A percentile compares a stretch with the other conserved stretches of the same genome.
These are phyloP conservation scores for Penium margaritaceum DNA, from an alignment of 139 green algal genomes.

Conservation along the genomic window DNA sequence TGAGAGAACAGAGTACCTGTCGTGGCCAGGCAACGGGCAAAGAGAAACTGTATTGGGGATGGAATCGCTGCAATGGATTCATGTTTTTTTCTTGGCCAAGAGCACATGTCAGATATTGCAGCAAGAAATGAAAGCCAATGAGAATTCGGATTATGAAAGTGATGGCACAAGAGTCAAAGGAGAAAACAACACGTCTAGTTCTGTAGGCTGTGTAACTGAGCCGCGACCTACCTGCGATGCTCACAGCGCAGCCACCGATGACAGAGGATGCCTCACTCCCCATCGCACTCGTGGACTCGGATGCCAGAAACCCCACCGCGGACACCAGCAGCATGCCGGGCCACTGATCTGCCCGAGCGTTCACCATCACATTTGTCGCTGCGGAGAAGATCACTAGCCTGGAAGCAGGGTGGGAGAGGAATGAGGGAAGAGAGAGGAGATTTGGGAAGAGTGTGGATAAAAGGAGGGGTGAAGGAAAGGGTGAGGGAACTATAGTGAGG, in stretches of 20 bases:
- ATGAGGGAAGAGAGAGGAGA: neutral
- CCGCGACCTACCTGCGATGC: too few relatives aligned
- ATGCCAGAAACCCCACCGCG: neutral
- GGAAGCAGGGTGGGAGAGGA: neutral
- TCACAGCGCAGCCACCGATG: conserved; percentile 11
- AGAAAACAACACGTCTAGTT: too few relatives aligned
- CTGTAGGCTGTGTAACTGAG: too few relatives aligned
- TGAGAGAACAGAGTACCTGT: conserved; percentile 32
- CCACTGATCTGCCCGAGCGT: conserved; percentile 18
- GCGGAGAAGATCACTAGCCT: too few relatives aligned
- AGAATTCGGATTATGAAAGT: too few relatives aligned
- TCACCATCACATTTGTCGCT: conserved; percentile 31
- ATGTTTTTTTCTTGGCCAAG: too few relatives aligned
- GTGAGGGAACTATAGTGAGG: neutral
- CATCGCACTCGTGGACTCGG: neutral
- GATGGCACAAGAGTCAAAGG: too few relatives aligned
- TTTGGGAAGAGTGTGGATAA: neutral
- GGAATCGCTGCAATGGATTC: too few relatives aligned
- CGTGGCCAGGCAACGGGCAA: neutral
- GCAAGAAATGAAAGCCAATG: too few relatives aligned
- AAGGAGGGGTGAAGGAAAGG: neutral
- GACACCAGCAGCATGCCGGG: conserved; percentile 23
- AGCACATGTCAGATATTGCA: too few relatives aligned
- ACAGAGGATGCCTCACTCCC: too few relatives aligned
- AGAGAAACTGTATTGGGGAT: too few relatives aligned